Evolutionary conservation across 1,284 basidiomycete genomes (phyloP).

Genomic region (Melampsora larici-populina): DNA sequence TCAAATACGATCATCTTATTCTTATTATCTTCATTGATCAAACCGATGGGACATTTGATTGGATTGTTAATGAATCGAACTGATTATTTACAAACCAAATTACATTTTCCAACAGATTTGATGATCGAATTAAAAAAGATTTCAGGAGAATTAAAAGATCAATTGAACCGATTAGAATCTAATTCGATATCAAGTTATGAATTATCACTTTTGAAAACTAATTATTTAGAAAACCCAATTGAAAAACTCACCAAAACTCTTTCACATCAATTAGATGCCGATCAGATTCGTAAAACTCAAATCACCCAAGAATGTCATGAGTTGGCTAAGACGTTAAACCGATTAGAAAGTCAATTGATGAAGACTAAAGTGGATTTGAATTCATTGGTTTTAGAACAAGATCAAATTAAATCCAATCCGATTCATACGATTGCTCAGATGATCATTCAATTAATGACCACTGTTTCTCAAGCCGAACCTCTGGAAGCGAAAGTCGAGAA

Average conservation of each 20-base stretch:
- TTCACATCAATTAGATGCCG: neutral
- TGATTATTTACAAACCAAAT: conserved; percentile 2
- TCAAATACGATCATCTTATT: conserved; percentile 19
- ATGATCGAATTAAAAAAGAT: conserved; percentile 13
- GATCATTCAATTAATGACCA: neutral
- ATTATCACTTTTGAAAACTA: neutral
- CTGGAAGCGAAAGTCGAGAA: neutral
- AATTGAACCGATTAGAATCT: neutral
- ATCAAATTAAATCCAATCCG: neutral
- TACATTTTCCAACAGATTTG: conserved; percentile 9
- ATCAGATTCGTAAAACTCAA: neutral
- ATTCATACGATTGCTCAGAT: conserved; percentile 4
- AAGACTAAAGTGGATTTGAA: neutral
- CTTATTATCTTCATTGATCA: conserved; percentile 23
- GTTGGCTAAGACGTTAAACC: neutral
- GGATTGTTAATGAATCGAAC: conserved; percentile 3
- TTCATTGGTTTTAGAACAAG: neutral
- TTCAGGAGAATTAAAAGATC: neutral
- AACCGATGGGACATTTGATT: conserved; percentile 18
- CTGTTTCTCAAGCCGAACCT: neutral
- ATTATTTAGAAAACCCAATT: conserved; percentile 1
- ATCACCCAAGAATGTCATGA: neutral
- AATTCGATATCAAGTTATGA: conserved; percentile 16
- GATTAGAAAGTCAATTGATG: neutral
- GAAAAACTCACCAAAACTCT: neutral